Base-by-base conservation (phyloP, 805 yeast species). In the Ogataea degrootiae region DNA sequence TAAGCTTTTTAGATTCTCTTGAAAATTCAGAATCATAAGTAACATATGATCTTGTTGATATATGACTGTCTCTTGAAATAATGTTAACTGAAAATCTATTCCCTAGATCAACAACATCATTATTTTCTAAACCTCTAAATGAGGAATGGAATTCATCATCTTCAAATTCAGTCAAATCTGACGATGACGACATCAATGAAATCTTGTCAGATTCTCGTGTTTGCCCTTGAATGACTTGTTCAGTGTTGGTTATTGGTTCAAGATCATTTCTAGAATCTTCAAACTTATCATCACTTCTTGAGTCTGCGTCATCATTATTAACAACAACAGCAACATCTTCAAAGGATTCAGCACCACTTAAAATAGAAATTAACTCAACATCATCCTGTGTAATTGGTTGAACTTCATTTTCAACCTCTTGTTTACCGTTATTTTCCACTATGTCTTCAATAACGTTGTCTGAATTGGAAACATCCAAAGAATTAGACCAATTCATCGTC, bases 21-120 rank as follows among this genome's bases (percentile, higher is more conserved):
- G 84, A 77, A 39, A 75, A 66, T 1, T 75, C 76, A 0, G 86
- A 80, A 58, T 82, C 85, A 51, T 82, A 82, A 37, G 84, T 77
- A 42, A 80, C 53, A 54, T 80, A 81, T 1, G 86, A 82, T 41
- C 49, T 56, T 3, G 63, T 54, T 1, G 80, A 74, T 33, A 68
- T 69, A 45, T 68, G 54, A 46, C 66, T 71, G 48, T 60, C 64
- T 37, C 68, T 57, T 1, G 79, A 70, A 21, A 62, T 61, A 23
- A 66, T 60, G 16, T 56, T 54, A 11, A 63, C 50, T 11, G 68
- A 65, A 35, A 58, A 53, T 26, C 58, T 47, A 23, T 46, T 49
- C 12, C 45, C 41, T 5, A 51, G 33, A 21, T 44, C 51, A 4
- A 41, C 37, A n/a, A 22, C 41, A 23, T 41, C 34, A 14, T 31